Percentiles rank a stretch among this genome's conserved stretches.
phyloP scores from a whole-genome alignment of 192 early-diverging fungal genomes.

The Physocladia obscura region DNA sequence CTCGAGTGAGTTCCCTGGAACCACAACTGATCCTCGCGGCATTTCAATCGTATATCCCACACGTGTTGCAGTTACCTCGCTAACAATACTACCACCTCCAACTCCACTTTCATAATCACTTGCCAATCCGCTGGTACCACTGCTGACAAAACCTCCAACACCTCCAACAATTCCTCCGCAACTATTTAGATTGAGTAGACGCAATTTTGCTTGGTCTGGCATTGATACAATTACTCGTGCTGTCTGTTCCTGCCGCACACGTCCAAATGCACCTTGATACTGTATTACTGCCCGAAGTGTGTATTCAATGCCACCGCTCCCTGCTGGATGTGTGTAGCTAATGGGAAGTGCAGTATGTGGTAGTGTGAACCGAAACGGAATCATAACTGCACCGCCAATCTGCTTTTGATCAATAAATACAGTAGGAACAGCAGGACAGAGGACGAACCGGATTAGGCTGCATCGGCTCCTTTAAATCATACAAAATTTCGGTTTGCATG shows the following conservation, averaged over 20 bases:
- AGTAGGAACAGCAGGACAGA: not conserved
- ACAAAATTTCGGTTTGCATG: constrained; percentile 4
- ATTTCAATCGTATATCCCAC: constrained; percentile 12
- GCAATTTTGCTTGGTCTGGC: constrained; percentile 11
- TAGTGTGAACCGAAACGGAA: constrained; percentile 14
- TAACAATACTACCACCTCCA: not conserved
- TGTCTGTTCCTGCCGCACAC: not conserved
- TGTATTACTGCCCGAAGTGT: not conserved
- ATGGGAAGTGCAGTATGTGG: constrained; percentile 2
- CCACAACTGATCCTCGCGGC: not conserved
- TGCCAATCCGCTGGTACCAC: not conserved
- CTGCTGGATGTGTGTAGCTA: constrained; percentile 1
- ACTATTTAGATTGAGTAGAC: constrained; percentile 9
- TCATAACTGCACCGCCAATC: constrained; percentile 11
- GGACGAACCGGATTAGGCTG: not conserved
- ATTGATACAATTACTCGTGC: constrained; percentile 13
- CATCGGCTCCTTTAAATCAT: constrained; percentile 26
- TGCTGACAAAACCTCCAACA: not conserved
- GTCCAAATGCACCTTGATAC: not conserved
- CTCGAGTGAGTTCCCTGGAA: not conserved
- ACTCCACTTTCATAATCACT: not conserved
- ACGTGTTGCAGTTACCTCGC: not conserved
- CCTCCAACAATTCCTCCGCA: not conserved
- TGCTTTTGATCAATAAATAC: not conserved
- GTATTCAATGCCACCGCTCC: not conserved